Evolutionary conservation across 192 early-diverging fungal species (phyloP).

Genomic region (Coemansia sp.): DNA sequence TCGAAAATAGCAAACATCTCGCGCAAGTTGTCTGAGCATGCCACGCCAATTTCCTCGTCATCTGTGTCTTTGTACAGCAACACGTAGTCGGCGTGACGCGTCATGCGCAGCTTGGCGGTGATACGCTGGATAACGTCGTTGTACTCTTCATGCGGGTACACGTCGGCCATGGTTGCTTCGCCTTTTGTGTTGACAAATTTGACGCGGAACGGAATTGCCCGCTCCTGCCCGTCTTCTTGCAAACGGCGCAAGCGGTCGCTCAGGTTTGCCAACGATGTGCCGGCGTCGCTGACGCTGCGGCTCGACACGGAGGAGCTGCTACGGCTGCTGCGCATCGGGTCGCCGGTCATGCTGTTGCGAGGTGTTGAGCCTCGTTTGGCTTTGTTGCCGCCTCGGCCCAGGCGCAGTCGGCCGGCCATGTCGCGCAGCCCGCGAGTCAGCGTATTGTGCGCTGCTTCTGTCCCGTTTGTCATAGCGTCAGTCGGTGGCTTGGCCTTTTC

Average conservation of each 20-base stretch:
- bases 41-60: slow-evolving; percentile 52
- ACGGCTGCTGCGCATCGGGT: slow-evolving; percentile 9
- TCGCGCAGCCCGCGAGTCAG: slow-evolving; percentile 21
- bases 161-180: slow-evolving; percentile 44
- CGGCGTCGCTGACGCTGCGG: slow-evolving; percentile 7
- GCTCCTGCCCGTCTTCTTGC: slow-evolving; percentile 15
- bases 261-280: slow-evolving; percentile 16
- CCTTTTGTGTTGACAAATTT: slow-evolving; percentile 46
- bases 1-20: slow-evolving; percentile 52
- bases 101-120: slow-evolving; percentile 45
- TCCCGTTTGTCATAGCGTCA: not conserved
- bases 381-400: slow-evolving; percentile 40
- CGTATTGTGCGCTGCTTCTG: slow-evolving; percentile 1
- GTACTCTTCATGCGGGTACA: slow-evolving; percentile 39
- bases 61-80: slow-evolving; percentile 50
- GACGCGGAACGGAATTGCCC: slow-evolving; percentile 27
- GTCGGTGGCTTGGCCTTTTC: slow-evolving; percentile 9
- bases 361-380: slow-evolving; percentile 35
- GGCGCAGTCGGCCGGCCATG: slow-evolving; percentile 6
- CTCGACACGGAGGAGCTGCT: slow-evolving; percentile 12
- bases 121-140: slow-evolving; percentile 34
- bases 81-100: slow-evolving; percentile 26
- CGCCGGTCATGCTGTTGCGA: slow-evolving; percentile 22
- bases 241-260: slow-evolving; percentile 29
- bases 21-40: slow-evolving; percentile 44